A percentile compares a stretch with the other conserved stretches of the same genome.
These are phyloP conservation scores for Hypoxylon sp. DNA, from an alignment of 2,329 filamentous ascomycete genomes.

Conservation along the genomic window DNA sequence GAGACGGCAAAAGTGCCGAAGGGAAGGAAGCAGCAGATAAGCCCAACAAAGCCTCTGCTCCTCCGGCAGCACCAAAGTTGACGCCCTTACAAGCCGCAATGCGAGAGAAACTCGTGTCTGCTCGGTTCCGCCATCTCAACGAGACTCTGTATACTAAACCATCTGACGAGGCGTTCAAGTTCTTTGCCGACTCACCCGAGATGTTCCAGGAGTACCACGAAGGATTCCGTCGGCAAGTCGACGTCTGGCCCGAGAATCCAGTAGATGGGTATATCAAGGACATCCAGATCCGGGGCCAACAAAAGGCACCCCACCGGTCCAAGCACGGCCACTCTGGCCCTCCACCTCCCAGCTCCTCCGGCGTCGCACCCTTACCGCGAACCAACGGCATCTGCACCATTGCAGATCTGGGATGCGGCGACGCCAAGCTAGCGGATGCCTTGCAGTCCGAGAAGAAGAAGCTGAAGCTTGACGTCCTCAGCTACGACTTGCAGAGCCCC, in stretches of 20 bases:
- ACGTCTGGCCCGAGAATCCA: conserved; percentile 96
- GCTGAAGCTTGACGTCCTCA: conserved; percentile 81
- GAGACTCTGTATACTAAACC: conserved; percentile 95
- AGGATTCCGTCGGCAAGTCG: conserved; percentile 94
- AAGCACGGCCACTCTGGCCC: conserved; percentile 39
- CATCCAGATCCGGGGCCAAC: conserved; percentile 76
- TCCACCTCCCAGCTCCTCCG: conserved; percentile 42
- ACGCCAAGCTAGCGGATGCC: conserved; percentile 82
- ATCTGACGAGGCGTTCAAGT: conserved; percentile 83
- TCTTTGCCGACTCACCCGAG: conserved; percentile 88
- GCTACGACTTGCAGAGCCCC: conserved; percentile 88
- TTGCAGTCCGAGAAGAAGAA: conserved; percentile 75
- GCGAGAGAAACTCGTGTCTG: conserved; percentile 93
- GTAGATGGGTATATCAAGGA: conserved; percentile 87
- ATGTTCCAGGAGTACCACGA: conserved; percentile 98
- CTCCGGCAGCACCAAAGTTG: conserved; percentile 70
- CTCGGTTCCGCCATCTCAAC: conserved; percentile 97
- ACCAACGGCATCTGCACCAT: conserved; percentile 81
- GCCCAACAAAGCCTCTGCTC: conserved; percentile 46
- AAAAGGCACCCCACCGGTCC: conserved; percentile 54
- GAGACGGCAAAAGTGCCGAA: conserved; percentile 25
- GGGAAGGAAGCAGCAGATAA: conserved; percentile 36
- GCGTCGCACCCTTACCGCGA: conserved; percentile 73
- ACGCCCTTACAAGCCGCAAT: conserved; percentile 95
- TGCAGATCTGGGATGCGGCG: conserved; percentile 93